Evolutionary conservation across 495 filamentous ascomycete species (phyloP).

Genomic region (Xylaria scruposa): DNA sequence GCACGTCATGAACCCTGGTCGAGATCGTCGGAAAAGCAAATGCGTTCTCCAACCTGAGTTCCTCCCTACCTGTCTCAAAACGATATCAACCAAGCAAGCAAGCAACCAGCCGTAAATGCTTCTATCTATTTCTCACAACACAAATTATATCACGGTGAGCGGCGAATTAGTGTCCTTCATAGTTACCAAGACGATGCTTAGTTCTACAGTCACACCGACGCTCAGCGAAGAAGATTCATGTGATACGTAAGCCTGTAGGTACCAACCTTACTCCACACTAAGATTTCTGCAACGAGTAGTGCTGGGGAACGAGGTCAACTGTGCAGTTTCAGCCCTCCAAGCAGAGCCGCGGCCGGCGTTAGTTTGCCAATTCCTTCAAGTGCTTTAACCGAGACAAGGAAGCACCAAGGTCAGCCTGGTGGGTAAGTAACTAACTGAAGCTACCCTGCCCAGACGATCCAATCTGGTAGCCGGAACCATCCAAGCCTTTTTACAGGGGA

Average conservation of each 20-base stretch:
- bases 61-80: background rate
- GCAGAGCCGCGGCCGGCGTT: slow-evolving; percentile 22
- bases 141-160: slow-evolving; percentile 9
- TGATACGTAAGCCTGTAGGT: slow-evolving; percentile 8
- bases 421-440: background rate
- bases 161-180: background rate
- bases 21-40: slow-evolving; percentile 21
- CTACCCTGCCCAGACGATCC: background rate
- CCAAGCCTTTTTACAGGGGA: slow-evolving; percentile 25
- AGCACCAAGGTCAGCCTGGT: slow-evolving; percentile 20
- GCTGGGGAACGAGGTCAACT: background rate
- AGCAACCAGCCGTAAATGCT: background rate
- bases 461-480: slow-evolving; percentile 3
- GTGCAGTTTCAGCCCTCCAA: background rate
- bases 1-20: slow-evolving; percentile 19
- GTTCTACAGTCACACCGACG: slow-evolving; percentile 11
- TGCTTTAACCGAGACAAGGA: slow-evolving; percentile 1
- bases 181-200: background rate
- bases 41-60: background rate
- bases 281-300: background rate
- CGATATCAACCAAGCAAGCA: background rate
- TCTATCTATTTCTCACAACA: background rate
- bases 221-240: slow-evolving; percentile 16
- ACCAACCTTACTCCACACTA: background rate
- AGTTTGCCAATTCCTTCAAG: background rate